Percentiles rank a stretch among this genome's conserved stretches.
Conservation (phyloP, 768 basidiomycete genomes). For the Cubamyces lactineus region DNA sequence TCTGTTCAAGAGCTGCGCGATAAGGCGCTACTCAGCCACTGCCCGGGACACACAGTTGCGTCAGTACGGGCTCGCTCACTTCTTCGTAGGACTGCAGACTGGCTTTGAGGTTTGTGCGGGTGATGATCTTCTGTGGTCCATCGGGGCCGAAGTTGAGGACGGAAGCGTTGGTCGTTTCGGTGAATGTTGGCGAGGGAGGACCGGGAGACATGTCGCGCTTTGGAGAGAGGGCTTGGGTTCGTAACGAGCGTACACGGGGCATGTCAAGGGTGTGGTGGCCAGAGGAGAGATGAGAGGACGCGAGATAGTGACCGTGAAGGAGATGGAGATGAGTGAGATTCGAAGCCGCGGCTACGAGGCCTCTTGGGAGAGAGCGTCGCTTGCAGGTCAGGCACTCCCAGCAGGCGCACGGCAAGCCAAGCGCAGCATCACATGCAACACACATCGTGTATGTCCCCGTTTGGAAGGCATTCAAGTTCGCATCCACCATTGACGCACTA, state of each 20-base stretch:
- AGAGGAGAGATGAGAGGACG: not conserved
- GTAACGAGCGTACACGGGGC: constrained; percentile 63
- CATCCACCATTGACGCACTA: not conserved
- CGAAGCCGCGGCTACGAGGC: constrained; percentile 7
- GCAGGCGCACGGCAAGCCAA: constrained; percentile 13
- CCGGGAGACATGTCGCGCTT: constrained; percentile 52
- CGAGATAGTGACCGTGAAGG: not conserved
- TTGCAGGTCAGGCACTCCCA: constrained; percentile 6
- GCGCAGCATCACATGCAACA: constrained; percentile 21
- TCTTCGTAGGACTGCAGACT: constrained; percentile 83
- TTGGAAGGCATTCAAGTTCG: constrained; percentile 19
- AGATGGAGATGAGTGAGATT: constrained; percentile 12
- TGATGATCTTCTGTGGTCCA: constrained; percentile 83
- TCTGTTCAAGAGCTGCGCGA: constrained; percentile 66
- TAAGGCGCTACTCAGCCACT: constrained; percentile 15
- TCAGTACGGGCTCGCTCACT: constrained; percentile 46
- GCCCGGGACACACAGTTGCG: not conserved
- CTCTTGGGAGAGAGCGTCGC: constrained; percentile 4
- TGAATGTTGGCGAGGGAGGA: constrained; percentile 84
- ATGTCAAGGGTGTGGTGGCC: constrained; percentile 29
- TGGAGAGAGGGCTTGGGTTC: constrained; percentile 52
- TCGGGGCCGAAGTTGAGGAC: constrained; percentile 74
- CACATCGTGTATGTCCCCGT: constrained; percentile 7
- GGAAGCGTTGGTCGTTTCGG: constrained; percentile 78
- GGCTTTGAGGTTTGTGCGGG: constrained; percentile 73